phyloP scores from a whole-genome alignment of 1,284 basidiomycete species.

The Chalciporus piperatoides region DNA sequence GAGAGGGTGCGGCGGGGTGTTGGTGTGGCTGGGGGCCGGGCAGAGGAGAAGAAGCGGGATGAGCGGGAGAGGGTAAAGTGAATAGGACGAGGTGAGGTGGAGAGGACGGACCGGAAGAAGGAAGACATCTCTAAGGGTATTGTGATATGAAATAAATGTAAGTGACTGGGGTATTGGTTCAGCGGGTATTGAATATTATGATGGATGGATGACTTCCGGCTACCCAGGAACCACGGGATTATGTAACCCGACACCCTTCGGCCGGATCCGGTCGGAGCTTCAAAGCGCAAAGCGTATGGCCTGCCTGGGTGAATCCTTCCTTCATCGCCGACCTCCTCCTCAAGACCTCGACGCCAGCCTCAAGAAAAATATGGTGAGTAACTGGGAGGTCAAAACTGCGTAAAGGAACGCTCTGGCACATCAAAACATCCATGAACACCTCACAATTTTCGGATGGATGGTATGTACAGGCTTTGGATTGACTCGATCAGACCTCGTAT shows the following conservation, averaged over 20 bases:
- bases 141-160: neutral
- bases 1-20: conserved; percentile 10
- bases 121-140: conserved; percentile 9
- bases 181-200: neutral
- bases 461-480: conserved; percentile 22
- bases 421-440: conserved; percentile 15
- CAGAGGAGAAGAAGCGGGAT: conserved; percentile 8
- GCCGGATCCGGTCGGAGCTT: conserved; percentile 24
- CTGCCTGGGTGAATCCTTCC: neutral
- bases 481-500: neutral
- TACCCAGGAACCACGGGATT: no score
- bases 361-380: conserved; percentile 30
- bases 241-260: conserved; percentile 7
- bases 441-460: conserved; percentile 24
- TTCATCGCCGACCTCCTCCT: conserved; percentile 6
- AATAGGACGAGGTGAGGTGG: neutral
- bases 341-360: conserved; percentile 18
- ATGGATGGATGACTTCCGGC: no score
- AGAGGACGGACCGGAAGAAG: conserved; percentile 10
- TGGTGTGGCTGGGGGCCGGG: neutral
- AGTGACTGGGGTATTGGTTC: neutral
- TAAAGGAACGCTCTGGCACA: conserved; percentile 23
- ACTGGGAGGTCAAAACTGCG: conserved; percentile 4
- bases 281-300: neutral
- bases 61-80: conserved; percentile 1